Evolutionary conservation across 2,329 filamentous ascomycete species (phyloP), one percentile per base, ranked within the genome.

Genomic region (Colletotrichum graminicola): DNA sequence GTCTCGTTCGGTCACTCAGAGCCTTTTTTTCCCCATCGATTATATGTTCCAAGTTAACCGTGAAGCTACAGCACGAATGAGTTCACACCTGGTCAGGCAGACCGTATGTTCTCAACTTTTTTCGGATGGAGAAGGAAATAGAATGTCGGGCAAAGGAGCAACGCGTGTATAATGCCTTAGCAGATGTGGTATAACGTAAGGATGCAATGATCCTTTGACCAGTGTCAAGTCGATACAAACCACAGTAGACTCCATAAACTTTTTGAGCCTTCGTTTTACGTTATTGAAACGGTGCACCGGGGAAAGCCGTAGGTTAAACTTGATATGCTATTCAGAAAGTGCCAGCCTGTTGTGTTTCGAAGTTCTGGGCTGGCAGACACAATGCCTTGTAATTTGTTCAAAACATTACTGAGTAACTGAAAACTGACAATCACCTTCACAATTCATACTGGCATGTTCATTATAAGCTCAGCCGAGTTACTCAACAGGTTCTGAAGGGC

Each of bases 71-170:
- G 66, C 26, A 72, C 66, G 6, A 66, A 70, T 29, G 80, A 84
- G 75, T 86, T 86, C 76, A 84, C 83, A 5, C 49, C 79, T 16
- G 82, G 81, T 5, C 84, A 86, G 76, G 75, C 77, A 39, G 77
- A 76, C 39, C 82, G 83, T 67, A 83, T 84, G 76, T 66, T 72
- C 34, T 51, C 56, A n/a, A 72, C 61, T 1, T 72, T 72, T 29
- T 71, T 72, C 7, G 62, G 39, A 2, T 51, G 57, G 21, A 49
- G 72, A 36, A 73, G 72, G 16, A 73, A 74, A 39, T 71, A 62
- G 51, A 84, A 76, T 11, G 81, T 16, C 16, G 2, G 11, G 21
- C 5, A 26, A 26, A 10, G n/a, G 3, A 29, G 3, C 16, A 2
- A 21, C 5, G 2, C 18, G 1, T 29, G 29, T 32, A 2, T 4